Evolutionary conservation across 169 alveolate genomes (phyloP), one percentile per base, ranked within the genome.

Genomic region (Eimeria acervulina): DNA sequence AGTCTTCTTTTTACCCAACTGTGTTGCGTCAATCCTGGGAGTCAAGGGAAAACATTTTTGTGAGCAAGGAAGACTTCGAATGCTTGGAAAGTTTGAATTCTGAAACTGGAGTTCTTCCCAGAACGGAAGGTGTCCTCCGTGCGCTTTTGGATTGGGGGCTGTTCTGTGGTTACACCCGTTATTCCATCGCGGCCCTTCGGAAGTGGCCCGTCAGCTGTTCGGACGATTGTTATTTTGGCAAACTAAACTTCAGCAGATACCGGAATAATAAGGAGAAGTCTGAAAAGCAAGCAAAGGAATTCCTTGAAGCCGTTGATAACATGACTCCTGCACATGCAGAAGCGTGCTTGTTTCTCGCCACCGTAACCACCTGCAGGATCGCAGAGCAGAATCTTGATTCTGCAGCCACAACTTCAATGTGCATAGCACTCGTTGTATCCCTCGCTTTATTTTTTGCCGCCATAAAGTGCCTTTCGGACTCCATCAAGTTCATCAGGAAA

Each of bases 151-250:
- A 81, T 47, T 81, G 90, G 90, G 90, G 90, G n/a, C 61, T 81
- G 68, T 81, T 81, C 70, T 81, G 90, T 81, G 90, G 90, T 2
- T 81, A 44, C 72, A 81, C 90, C 21, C 40, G 61, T 4, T 81
- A 81, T 51, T 12, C 74, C 0, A 31, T 81, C 15, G 36, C 52
- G 33, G 74, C 28, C 2, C 47, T 81, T 5, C 66, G 90, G 21
- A 81, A 81, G 47, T 81, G 90, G 90, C 90, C 90, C 13, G 44
- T 81, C 47, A 81, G 90, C 74, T 81, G 90, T 51, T 6, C 40
- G 6, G 26, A 7, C 52, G 90, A 81, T 51, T 81, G 90, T 38
- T n/a, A 47, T 72, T 81, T 81, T 47, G 90, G 17, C 42, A 81
- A 81, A 47, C 21, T 81, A 31, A 47, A 81, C 47, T 51, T 81